Evolutionary conservation across 192 early-diverging fungal genomes (phyloP).

Genomic region (Coemansia javaensis): DNA sequence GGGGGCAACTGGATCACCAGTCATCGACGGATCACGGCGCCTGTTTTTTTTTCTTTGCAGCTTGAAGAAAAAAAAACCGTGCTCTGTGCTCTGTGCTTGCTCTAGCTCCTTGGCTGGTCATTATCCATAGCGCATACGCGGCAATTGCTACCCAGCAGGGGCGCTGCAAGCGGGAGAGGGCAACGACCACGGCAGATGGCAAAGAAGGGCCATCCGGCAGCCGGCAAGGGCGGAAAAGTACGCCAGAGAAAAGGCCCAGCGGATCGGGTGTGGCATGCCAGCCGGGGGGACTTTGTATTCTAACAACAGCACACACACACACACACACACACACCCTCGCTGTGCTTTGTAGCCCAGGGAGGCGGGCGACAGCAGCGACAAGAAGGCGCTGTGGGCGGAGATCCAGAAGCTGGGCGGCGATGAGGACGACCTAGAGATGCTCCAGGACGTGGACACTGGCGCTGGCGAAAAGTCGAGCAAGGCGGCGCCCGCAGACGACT

Average conservation of each 20-base stretch:
- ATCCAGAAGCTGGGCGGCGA: constrained; percentile 63
- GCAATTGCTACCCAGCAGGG: no score
- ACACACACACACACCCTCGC: not conserved
- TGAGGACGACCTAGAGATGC: constrained; percentile 54
- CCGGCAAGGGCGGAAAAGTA: constrained; percentile 9
- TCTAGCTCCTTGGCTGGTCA: no score
- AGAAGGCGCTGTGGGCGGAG: constrained; percentile 51
- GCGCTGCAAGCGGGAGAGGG: no score
- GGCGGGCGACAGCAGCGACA: constrained; percentile 1
- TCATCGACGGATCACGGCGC: no score
- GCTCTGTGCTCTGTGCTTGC: no score
- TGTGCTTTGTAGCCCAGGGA: not conserved
- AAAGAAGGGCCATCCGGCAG: constrained; percentile 9
- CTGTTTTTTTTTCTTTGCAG: no score
- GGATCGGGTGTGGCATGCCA: no score
- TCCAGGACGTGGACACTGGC: constrained; percentile 53
- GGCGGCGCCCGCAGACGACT: constrained; percentile 8
- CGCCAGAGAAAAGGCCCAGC: no score
- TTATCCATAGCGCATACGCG: not conserved
- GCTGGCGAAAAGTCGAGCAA: constrained; percentile 19
- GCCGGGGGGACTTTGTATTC: not conserved
- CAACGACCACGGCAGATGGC: constrained; percentile 1
- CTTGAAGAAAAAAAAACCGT: no score
- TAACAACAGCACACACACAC: not conserved
- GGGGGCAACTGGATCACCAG: no score